These are phyloP conservation scores for Phtheirospermum japonicum DNA, from an alignment of 257 asterid species.

Conservation along the genomic window DNA sequence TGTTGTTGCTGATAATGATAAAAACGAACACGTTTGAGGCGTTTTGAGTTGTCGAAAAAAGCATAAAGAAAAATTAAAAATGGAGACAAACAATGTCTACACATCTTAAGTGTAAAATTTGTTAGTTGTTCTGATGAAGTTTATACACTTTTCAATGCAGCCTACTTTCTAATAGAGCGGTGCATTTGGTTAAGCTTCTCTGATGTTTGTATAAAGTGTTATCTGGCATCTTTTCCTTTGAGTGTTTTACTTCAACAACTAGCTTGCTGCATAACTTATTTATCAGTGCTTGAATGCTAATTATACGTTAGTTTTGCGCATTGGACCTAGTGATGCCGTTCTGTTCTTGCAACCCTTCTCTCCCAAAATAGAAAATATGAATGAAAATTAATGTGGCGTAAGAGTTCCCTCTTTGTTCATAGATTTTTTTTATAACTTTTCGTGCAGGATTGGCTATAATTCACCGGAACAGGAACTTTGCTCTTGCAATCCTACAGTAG, in stretches of 20 bases:
- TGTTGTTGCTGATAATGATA: background rate
- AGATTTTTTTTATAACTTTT: slow-evolving; percentile 16
- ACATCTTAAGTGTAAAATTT: slow-evolving; percentile 8
- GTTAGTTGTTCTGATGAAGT: background rate
- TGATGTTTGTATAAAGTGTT: slow-evolving; percentile 22
- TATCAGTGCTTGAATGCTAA: background rate
- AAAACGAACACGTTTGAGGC: background rate
- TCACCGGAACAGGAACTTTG: slow-evolving; percentile 64
- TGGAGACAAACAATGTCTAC: background rate
- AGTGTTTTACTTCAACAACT: background rate
- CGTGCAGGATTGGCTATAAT: slow-evolving; percentile 47
- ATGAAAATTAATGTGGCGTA: background rate
- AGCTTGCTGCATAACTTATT: slow-evolving; percentile 22
- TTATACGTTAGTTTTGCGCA: slow-evolving; percentile 10
- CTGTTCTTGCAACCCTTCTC: slow-evolving; percentile 7
- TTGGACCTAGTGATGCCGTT: slow-evolving; percentile 14
- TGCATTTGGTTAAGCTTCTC: slow-evolving; percentile 14
- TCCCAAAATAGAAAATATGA: background rate
- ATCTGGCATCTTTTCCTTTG: slow-evolving; percentile 2
- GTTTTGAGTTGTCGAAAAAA: background rate
- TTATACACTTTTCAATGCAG: background rate
- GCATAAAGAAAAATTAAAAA: background rate
- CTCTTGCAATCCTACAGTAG: slow-evolving; percentile 40
- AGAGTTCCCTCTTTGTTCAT: slow-evolving; percentile 14
- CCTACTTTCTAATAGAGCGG: background rate